These are phyloP conservation scores for Russula sp. DNA, from an alignment of 768 basidiomycete species.

Conservation along the genomic window DNA sequence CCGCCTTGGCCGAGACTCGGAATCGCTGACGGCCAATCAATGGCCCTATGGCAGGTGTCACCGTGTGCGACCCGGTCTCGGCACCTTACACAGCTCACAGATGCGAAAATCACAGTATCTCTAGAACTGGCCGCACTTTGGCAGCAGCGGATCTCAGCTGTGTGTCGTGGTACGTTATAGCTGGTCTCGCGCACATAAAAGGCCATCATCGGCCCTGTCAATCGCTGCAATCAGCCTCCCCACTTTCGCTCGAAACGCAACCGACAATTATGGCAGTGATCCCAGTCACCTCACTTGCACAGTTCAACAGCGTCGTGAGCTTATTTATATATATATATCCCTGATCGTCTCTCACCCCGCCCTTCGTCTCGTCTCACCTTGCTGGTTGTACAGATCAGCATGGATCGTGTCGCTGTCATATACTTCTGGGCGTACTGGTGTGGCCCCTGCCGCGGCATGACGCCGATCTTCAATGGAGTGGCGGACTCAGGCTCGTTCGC, in stretches of 20 bases:
- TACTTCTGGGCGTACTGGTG: conserved; percentile 23
- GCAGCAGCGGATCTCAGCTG: background rate
- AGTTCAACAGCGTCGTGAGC: conserved; percentile 15
- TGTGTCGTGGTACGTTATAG: background rate
- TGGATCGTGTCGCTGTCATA: conserved; percentile 8
- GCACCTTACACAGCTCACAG: background rate
- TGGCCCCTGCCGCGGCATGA: conserved; percentile 17
- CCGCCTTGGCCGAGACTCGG: background rate
- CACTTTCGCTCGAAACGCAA: background rate
- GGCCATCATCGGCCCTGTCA: background rate
- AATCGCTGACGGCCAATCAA: background rate
- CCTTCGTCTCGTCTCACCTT: background rate
- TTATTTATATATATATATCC: background rate
- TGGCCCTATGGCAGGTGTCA: conserved; percentile 10
- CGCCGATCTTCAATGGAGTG: conserved; percentile 15
- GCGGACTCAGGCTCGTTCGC: conserved; percentile 14
- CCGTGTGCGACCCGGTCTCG: background rate
- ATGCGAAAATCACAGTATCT: background rate
- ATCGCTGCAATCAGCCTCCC: background rate
- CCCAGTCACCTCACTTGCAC: conserved; percentile 15
- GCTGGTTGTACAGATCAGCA: background rate
- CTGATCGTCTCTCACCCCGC: background rate
- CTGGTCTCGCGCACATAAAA: conserved; percentile 4
- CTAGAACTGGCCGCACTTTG: conserved; percentile 1
- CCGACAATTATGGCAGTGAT: conserved; percentile 9